Conservation (phyloP, 805 yeast species). For the Pichia sporocuriosa region DNA sequence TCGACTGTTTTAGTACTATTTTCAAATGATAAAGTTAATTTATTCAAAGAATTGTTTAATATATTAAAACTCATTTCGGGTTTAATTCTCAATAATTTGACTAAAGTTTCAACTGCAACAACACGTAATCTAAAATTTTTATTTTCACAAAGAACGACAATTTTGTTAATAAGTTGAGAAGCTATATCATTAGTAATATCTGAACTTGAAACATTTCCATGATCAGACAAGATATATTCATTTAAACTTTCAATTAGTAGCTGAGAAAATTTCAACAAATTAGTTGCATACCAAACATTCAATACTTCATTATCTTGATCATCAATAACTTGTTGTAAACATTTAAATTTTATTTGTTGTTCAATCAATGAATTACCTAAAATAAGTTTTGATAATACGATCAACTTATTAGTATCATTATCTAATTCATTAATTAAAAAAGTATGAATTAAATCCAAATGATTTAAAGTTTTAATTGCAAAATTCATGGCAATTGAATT, state of each 20-base stretch:
- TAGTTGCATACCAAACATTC: conserved; percentile 25
- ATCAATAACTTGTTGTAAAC: conserved; percentile 16
- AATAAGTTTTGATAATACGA: conserved; percentile 24
- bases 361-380: conserved; percentile 13
- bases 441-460: conserved; percentile 25
- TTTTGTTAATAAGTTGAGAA: conserved; percentile 27
- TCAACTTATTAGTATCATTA: conserved; percentile 30
- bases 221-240: conserved; percentile 28
- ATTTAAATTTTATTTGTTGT: conserved; percentile 15
- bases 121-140: conserved; percentile 36
- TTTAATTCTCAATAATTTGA: conserved; percentile 28
- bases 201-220: conserved; percentile 21
- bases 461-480: conserved; percentile 21
- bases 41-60: conserved; percentile 31
- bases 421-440: conserved; percentile 27
- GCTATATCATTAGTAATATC: conserved; percentile 18
- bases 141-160: conserved; percentile 33
- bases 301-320: conserved; percentile 2
- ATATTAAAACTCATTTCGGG: conserved; percentile 27
- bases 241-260: conserved; percentile 25
- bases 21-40: conserved; percentile 30
- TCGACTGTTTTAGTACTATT: conserved; percentile 19
- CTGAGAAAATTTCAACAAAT: conserved; percentile 25
- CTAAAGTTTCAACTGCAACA: conserved; percentile 33
- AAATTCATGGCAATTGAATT: conserved; percentile 13